Percentiles rank a stretch among this genome's conserved stretches.
Conservation (phyloP, 2,329 filamentous ascomycete species). For the Penicillium sp. region DNA sequence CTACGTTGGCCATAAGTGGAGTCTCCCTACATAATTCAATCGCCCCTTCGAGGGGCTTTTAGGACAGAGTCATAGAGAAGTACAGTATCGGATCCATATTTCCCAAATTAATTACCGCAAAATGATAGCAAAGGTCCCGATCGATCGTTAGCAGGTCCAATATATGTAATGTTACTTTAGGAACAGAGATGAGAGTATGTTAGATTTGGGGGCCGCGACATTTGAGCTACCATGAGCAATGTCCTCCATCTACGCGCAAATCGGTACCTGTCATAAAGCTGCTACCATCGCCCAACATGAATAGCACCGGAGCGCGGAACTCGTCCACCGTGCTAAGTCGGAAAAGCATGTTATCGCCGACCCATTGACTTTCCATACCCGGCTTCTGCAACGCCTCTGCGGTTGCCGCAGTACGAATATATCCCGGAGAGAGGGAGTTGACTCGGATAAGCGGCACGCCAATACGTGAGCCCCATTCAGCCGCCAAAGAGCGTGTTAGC, state of each 20-base stretch:
- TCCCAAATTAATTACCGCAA: not conserved
- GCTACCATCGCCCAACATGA: constrained; percentile 32
- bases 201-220: too few species aligned
- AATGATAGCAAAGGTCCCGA: not conserved
- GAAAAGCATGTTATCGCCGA: constrained; percentile 21
- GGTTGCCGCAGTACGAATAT: constrained; percentile 18
- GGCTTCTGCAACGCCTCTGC: constrained; percentile 16
- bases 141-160: too few species aligned
- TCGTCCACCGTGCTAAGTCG: constrained; percentile 27
- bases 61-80: too few species aligned
- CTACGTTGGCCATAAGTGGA: constrained; percentile 5
- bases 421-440: constrained; percentile 22
- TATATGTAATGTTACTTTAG: too few species aligned
- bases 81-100: too few species aligned
- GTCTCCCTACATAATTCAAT: too few species aligned
- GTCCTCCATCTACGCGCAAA: constrained; percentile 34
- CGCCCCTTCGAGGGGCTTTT: too few species aligned
- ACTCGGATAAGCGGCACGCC: constrained; percentile 3
- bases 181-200: too few species aligned
- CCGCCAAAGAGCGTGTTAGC: constrained; percentile 45
- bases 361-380: constrained; percentile 15
- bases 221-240: constrained; percentile 24
- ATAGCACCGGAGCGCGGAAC: constrained; percentile 30
- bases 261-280: constrained; percentile 38
- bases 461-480: constrained; percentile 44